These are phyloP conservation scores for Wickerhamomyces chambardii DNA, from an alignment of 805 yeast genomes.

Conservation along the genomic window DNA sequence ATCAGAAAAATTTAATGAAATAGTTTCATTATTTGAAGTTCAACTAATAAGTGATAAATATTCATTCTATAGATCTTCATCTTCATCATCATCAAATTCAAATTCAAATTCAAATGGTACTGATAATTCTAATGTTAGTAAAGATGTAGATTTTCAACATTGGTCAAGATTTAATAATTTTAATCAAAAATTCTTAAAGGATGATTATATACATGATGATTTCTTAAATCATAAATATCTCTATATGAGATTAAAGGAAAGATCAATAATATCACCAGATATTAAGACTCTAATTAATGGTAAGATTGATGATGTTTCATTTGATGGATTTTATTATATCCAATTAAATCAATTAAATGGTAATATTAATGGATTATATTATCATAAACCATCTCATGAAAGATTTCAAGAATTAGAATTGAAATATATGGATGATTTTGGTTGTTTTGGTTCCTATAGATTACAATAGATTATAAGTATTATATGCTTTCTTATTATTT, in stretches of 20 bases:
- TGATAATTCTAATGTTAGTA: slow-evolving; percentile 25
- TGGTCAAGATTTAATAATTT: slow-evolving; percentile 20
- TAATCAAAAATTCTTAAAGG: background rate
- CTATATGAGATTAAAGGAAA: slow-evolving; percentile 79
- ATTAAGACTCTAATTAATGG: slow-evolving; percentile 30
- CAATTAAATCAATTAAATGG: slow-evolving; percentile 61
- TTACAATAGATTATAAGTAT: slow-evolving; percentile 9
- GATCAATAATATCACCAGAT: slow-evolving; percentile 47
- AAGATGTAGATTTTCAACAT: slow-evolving; percentile 23
- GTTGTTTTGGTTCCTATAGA: slow-evolving; percentile 26
- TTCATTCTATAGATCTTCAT: slow-evolving; percentile 41
- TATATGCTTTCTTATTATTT: too few relatives aligned
- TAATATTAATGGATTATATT: slow-evolving; percentile 56
- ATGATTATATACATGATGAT: slow-evolving; percentile 3
- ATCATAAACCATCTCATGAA: slow-evolving; percentile 50
- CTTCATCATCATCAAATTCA: too few relatives aligned
- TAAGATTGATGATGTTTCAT: slow-evolving; percentile 56
- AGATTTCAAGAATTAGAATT: slow-evolving; percentile 47
- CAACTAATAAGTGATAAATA: slow-evolving; percentile 46
- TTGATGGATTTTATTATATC: slow-evolving; percentile 70
- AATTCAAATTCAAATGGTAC: too few relatives aligned
- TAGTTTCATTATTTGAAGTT: slow-evolving; percentile 49
- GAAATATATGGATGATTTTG: slow-evolving; percentile 40
- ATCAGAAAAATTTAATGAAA: slow-evolving; percentile 42
- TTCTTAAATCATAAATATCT: slow-evolving; percentile 28